These are phyloP conservation scores for Sphaerulina populicola DNA, from an alignment of 2,329 filamentous ascomycete species.

Conservation along the genomic window DNA sequence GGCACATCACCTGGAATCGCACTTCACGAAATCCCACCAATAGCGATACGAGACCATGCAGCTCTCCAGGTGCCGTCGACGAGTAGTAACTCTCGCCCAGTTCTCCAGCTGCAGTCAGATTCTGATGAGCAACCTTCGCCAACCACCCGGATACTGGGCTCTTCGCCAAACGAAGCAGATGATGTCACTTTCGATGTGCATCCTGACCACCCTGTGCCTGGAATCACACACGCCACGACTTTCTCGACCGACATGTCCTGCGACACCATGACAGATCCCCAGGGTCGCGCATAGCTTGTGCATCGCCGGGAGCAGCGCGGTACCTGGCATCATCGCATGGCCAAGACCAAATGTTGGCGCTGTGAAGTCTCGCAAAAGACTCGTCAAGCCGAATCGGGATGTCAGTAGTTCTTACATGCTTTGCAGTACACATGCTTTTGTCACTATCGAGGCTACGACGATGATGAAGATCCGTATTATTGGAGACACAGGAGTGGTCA, in stretches of 20 bases:
- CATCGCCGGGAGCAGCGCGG: constrained; percentile 20
- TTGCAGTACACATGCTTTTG: constrained; percentile 27
- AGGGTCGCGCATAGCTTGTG: constrained; percentile 18
- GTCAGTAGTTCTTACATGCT: constrained; percentile 11
- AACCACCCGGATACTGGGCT: not conserved
- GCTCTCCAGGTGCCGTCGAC: not conserved
- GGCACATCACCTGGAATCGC: constrained; percentile 4
- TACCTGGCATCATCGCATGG: constrained; percentile 26
- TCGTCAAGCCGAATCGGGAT: constrained; percentile 5
- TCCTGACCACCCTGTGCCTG: not conserved
- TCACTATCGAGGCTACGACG: constrained; percentile 22
- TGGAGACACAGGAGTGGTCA: constrained; percentile 12
- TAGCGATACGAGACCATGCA: constrained; percentile 5
- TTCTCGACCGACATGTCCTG: not conserved
- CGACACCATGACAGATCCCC: constrained; percentile 1
- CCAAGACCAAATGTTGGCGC: constrained; percentile 25
- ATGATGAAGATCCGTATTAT: constrained; percentile 19
- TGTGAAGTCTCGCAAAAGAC: constrained; percentile 18
- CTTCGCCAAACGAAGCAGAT: not conserved
- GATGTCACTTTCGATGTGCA: not conserved
- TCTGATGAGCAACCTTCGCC: not conserved
- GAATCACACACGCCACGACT: constrained; percentile 1
- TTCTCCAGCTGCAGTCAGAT: not conserved
- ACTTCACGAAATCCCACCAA: constrained; percentile 3
- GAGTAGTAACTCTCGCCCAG: too few species aligned